Base-by-base conservation (phyloP, 2,329 filamentous ascomycete species). In the Fusarium zealandicum region DNA sequence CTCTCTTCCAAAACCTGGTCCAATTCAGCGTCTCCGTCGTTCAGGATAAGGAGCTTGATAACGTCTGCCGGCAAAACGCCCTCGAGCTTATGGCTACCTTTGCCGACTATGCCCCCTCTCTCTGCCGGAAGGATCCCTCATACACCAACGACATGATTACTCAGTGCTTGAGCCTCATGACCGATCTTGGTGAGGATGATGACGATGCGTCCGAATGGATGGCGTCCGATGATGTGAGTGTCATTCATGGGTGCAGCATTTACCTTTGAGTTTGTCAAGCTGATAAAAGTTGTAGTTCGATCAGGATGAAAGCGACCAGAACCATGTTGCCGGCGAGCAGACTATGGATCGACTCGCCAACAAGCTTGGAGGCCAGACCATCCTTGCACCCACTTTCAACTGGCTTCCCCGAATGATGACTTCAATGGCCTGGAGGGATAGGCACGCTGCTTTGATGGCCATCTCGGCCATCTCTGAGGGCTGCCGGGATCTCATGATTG, bases 341-440 rank as follows among this genome's bases (percentile, higher is more conserved):
- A 96, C 92, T 66, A 98, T 99, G 93, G 95, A 99, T 72, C 87
- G 95, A 52, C 81, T 99, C 47, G 93, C 95, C 49, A 99, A 98
- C 80, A 97, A 96, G 76, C 88, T 99, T 30, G 95, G 95, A 51
- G 95, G 95, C n/a, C 83, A 90, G 68, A 88, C 90, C n/a, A 90
- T 99, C 51, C 80, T 99, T 16, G 90, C 90, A 25, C 93, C 93
- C 1, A 98, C 93, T 1, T 99, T 98, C 76, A 89, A 90, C 73
- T 99, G 95, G 95, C 86, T 99, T 32, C 95, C 95, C 9, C 85
- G 92, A 60, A 99, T 99, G 95, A 96, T 98, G 87, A 91, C 88
- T 47, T 98, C 95, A 1, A 89, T 90, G 66, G 86, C 92, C 25
- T 99, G 95, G 95, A 87, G 91, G 69, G 95, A 99, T 73, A 87